Percentiles rank a stretch among this genome's conserved stretches.
Evolutionary conservation across 768 basidiomycete genomes (phyloP).

Genomic region (Naganishia randhawae): DNA sequence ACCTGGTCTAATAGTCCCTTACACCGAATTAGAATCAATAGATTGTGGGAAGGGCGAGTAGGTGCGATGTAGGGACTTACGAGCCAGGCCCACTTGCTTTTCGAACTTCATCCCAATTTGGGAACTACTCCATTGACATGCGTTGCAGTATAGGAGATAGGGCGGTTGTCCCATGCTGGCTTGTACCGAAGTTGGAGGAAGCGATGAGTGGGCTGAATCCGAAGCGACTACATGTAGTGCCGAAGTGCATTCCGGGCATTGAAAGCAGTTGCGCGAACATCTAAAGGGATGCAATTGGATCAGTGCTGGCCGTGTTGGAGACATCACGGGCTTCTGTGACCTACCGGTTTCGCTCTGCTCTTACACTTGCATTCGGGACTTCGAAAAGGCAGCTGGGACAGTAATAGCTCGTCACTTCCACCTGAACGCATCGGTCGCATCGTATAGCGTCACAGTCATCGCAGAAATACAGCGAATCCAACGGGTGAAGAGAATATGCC

Average conservation of each 20-base stretch:
- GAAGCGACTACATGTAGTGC: slow-evolving; percentile 54
- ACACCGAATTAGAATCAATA: not conserved
- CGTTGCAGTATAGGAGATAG: slow-evolving; percentile 84
- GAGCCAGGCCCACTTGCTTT: slow-evolving; percentile 90
- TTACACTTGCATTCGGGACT: slow-evolving; percentile 95
- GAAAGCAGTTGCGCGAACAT: slow-evolving; percentile 96
- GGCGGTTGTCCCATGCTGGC: slow-evolving; percentile 70
- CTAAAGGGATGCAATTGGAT: slow-evolving; percentile 53
- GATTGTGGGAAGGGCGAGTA: not conserved
- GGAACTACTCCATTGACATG: slow-evolving; percentile 91
- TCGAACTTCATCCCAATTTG: slow-evolving; percentile 89
- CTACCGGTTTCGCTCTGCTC: slow-evolving; percentile 93
- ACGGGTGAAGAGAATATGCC: slow-evolving; percentile 72
- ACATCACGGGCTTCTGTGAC: slow-evolving; percentile 2
- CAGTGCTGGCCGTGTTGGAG: not conserved
- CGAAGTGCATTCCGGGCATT: slow-evolving; percentile 76
- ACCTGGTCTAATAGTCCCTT: slow-evolving; percentile 20
- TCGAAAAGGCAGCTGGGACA: slow-evolving; percentile 98
- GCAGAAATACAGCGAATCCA: slow-evolving; percentile 88
- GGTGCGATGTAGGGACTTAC: slow-evolving; percentile 54
- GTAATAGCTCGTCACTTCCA: slow-evolving; percentile 95
- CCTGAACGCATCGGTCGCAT: slow-evolving; percentile 83
- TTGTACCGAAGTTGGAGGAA: slow-evolving; percentile 43
- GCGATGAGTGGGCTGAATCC: slow-evolving; percentile 58
- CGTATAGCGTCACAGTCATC: slow-evolving; percentile 96